These are phyloP conservation scores for Didymella lethalis DNA, from an alignment of 2,329 filamentous ascomycete species.

Conservation along the genomic window DNA sequence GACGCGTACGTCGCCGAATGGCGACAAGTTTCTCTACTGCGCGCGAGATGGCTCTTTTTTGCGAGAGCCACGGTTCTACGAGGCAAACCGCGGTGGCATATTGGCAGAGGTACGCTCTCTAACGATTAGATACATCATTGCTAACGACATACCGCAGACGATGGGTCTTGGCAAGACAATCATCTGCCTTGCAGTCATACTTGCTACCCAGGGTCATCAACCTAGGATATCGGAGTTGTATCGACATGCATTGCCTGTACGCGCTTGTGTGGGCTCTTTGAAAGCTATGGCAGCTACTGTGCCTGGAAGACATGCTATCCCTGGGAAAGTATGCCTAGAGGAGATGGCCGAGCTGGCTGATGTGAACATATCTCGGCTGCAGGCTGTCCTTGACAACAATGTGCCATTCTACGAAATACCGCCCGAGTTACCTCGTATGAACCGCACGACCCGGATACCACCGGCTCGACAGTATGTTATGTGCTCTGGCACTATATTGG, in stretches of 20 bases:
- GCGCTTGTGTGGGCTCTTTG: conserved; percentile 66
- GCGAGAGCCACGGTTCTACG: conserved; percentile 74
- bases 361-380: conserved; percentile 43
- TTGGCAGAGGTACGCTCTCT: conserved; percentile 65
- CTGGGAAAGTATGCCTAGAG: conserved; percentile 74
- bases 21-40: conserved; percentile 73
- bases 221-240: conserved; percentile 71
- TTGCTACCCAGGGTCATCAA: conserved; percentile 76
- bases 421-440: conserved; percentile 49
- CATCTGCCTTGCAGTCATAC: conserved; percentile 75
- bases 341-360: conserved; percentile 53
- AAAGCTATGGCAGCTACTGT: conserved; percentile 78
- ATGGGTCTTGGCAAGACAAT: conserved; percentile 86
- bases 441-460: conserved; percentile 52
- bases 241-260: conserved; percentile 53
- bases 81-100: conserved; percentile 77
- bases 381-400: conserved; percentile 43
- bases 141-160: conserved; percentile 51
- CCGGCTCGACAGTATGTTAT: conserved; percentile 65
- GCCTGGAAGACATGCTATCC: conserved; percentile 70
- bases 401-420: conserved; percentile 53
- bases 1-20: conserved; percentile 66
- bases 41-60: conserved; percentile 68
- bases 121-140: not conserved
- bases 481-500: conserved; percentile 74